Base-by-base conservation (phyloP, 768 basidiomycete genomes). In the Gymnopilus dilepis region DNA sequence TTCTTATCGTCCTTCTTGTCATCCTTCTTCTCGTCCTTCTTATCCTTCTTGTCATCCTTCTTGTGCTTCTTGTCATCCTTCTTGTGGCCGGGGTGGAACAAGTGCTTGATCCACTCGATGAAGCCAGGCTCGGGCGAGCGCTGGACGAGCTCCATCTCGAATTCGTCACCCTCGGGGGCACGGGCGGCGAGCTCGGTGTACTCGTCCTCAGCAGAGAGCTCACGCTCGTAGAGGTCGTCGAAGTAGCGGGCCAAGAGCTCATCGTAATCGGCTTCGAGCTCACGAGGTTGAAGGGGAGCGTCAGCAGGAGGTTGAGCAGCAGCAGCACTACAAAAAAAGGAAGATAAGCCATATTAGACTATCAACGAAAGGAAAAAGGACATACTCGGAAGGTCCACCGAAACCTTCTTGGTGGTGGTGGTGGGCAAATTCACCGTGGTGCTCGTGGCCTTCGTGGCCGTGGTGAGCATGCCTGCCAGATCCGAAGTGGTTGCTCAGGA, bases 231-330 rank as follows among this genome's bases (percentile, higher is more conserved):
- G 31, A 62, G 48, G 34, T 66, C 62, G 38, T 58, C 56, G 22
- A 58, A 50, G 43, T 62, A 53, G 58, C 65, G 61, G 26, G 21
- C 58, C 37, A 66, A 22, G 45, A 63, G 12, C 38, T 61, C 54
- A n/a, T 67, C 54, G 47, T 53, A 60, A 2, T 43, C 48, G 22
- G 43, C 63, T 19, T 62, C 52, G 60, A 64, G 47, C 19, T 64
- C 63, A 41, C 66, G 43, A 48, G 45, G 11, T 15, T 47, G 43
- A 21, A 21, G 6, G 24, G 43, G 22, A 26, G 19, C 11, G 26
- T 12, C 22, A 24, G 45, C 24, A 12, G 47, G 22, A 19, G 47
- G 34, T 37, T 37, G 21, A 50, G 47, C 47, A 31, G 26, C 47
- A n/a, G 17, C 15, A 9, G 15, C 30, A 1, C 30, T 31, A n/a